Base-by-base conservation (phyloP, 495 filamentous ascomycete species). In the Trichoderma erinaceum region DNA sequence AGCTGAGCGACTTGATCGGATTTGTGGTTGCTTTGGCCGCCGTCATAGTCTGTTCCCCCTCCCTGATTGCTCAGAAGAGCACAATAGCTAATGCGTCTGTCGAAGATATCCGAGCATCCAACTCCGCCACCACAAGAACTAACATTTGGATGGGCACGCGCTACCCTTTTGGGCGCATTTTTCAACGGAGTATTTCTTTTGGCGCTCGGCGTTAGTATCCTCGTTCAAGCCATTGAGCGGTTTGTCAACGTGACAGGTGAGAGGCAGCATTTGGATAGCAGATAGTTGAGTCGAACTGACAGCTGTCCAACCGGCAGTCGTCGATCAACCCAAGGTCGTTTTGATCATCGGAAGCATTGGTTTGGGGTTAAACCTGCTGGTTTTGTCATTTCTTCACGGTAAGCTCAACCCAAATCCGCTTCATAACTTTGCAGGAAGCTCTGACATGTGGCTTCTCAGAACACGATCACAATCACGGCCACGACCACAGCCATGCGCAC, bases 151-250 rank as follows among this genome's bases (percentile, higher is more conserved):
- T 98, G 94, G 94, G 92, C 96, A 84, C 90, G 94, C 35, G 92
- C 94, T 4, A 89, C 93, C 75, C 89, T 94, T 1, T 84, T 98
- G 2, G 94, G 94, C 72, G 92, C 94, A n/a, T 85, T 98, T 69
- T 88, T 96, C 73, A 98, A 98, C 73, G 94, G 94, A 38, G 90
- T 96, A n/a, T 97, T 97, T 75, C 84, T 98, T 66, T 85, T 97
- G 65, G 93, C 93, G 0, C 81, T 98, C 8, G 96, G 93, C 69
- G 74, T 97, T 68, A 92, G 93, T 67, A 97, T 98, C 73, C 92
- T 97, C 75, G 80, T 98, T 48, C 93, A 97, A 71, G 92, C 94
- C 2, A 87, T 96, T 67, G 92, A 97, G 78, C 83, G 94, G 71
- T 89, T 98, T 73, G 85, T 96, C 46, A 72, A 73, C 5, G 64